phyloP scores from a whole-genome alignment of 805 yeast genomes.

The Zygotorulaspora chibaensis region DNA sequence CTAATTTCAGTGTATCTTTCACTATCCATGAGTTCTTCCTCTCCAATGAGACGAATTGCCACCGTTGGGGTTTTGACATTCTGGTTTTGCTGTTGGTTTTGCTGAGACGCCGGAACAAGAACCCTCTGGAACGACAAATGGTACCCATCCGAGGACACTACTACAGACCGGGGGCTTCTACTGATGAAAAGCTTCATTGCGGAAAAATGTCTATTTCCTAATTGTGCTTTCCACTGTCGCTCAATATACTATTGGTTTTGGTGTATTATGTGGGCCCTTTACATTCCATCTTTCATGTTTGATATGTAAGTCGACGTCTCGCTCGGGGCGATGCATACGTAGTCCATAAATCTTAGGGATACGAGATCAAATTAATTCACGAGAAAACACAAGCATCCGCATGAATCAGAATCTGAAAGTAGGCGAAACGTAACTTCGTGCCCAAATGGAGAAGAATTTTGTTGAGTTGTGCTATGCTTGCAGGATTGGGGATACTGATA shows the following conservation, averaged over 20 bases:
- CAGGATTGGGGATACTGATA: slow-evolving; percentile 61
- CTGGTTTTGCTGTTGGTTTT: slow-evolving; percentile 16
- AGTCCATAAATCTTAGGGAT: not conserved
- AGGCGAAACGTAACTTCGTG: not conserved
- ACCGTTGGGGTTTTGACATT: slow-evolving; percentile 32
- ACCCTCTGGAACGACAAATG: slow-evolving; percentile 41
- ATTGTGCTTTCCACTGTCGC: not conserved
- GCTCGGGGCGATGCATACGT: not conserved
- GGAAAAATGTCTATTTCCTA: not conserved
- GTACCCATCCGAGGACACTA: slow-evolving; percentile 54
- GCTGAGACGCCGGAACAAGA: slow-evolving; percentile 32
- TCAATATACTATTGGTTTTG: not conserved
- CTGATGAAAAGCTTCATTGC: slow-evolving; percentile 61
- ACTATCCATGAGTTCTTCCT: slow-evolving; percentile 36
- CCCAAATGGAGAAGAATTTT: slow-evolving; percentile 32
- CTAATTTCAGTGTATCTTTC: slow-evolving; percentile 39
- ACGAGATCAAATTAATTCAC: not conserved
- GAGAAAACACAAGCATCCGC: not conserved
- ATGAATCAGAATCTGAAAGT: not conserved
- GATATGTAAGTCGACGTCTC: too few species aligned
- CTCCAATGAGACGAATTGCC: slow-evolving; percentile 53
- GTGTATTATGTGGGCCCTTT: too few species aligned
- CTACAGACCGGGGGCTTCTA: slow-evolving; percentile 63
- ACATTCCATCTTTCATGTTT: too few species aligned
- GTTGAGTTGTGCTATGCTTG: slow-evolving; percentile 59